Conservation (phyloP, 495 filamentous ascomycete genomes). For the Aspergillus coremiiformis region DNA sequence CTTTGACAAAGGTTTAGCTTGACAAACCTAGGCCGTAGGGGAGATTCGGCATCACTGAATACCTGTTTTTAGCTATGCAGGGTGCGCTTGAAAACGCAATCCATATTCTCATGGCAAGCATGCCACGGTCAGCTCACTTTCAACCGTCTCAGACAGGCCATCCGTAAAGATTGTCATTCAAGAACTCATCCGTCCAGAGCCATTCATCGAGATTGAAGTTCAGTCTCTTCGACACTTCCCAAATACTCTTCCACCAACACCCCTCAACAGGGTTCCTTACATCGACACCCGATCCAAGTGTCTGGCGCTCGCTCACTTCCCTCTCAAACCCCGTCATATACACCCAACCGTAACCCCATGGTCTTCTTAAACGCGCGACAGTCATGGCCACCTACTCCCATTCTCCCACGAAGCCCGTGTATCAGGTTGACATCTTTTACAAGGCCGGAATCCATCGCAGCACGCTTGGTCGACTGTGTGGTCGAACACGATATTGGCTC, state of each 20-base stretch:
- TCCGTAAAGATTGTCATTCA: too few species aligned
- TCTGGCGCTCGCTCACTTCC: neutral
- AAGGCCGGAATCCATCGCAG: conserved; percentile 42
- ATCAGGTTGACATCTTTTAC: conserved; percentile 49
- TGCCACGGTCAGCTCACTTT: too few species aligned
- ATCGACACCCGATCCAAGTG: neutral
- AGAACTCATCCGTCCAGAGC: neutral
- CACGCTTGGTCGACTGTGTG: conserved; percentile 37
- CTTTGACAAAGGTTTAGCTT: too few species aligned
- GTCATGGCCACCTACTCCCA: conserved; percentile 11
- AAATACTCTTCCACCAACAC: neutral
- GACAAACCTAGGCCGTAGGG: too few species aligned
- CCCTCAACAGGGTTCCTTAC: too few species aligned
- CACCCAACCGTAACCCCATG: neutral
- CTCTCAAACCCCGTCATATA: neutral
- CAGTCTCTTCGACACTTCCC: neutral
- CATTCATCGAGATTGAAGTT: neutral
- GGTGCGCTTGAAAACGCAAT: too few species aligned
- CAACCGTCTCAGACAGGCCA: too few species aligned
- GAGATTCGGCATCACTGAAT: too few species aligned
- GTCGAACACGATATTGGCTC: conserved; percentile 47
- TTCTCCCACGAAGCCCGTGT: conserved; percentile 9
- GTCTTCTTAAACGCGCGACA: neutral
- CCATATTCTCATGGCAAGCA: too few species aligned
- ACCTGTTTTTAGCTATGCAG: too few species aligned